Base-by-base conservation (phyloP, 139 green algal species). In the Chlamydomonas asymmetrica region DNA sequence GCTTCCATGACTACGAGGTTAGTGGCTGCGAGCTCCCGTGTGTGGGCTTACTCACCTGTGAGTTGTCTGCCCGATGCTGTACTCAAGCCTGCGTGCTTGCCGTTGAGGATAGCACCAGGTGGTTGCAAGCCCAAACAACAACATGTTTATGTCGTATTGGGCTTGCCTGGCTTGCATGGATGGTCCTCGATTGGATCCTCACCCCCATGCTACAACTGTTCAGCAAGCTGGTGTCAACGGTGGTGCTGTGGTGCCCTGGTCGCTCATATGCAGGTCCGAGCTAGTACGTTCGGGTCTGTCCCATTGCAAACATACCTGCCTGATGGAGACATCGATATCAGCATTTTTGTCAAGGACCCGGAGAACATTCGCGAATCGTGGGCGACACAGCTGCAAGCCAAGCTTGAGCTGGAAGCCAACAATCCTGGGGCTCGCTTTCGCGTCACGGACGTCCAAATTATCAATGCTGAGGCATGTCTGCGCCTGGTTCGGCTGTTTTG, bases 301-400 rank as follows among this genome's bases (percentile, higher is more conserved):
- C 96, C 96, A 32, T 84, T 99, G 37, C 87, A 90, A 23, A 97
- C 96, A 0, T 98, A 97, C 70, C 82, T 99, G 31, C 96, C 96
- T 4, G 95, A 99, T 66, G 96, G 96, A 4, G 96, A 99, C 80
- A 98, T 99, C 65, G 96, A 99, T 80, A 71, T 98, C 27, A 94
- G 86, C 37, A 88, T 96, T 7, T 97, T 98, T 74, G 45, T 38
- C 57, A 16, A 71, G 54, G 81, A 18, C 72, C 70, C 20, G 52
- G 79, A 27, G 68, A 63, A 27, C 7, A 65, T 95, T 31, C 71
- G 73, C 0, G 86, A 94, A 37, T 89, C 66, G 2, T 97, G 92
- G 92, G 90, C 85, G 2, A 74, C 73, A 0, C 74, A 85, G 76
- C 84, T 97, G 67, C 79, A 88, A 50, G 32, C 43, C 16, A 65